These are phyloP conservation scores for Candida pseudofarinosa DNA, from an alignment of 805 yeast genomes.

Conservation along the genomic window DNA sequence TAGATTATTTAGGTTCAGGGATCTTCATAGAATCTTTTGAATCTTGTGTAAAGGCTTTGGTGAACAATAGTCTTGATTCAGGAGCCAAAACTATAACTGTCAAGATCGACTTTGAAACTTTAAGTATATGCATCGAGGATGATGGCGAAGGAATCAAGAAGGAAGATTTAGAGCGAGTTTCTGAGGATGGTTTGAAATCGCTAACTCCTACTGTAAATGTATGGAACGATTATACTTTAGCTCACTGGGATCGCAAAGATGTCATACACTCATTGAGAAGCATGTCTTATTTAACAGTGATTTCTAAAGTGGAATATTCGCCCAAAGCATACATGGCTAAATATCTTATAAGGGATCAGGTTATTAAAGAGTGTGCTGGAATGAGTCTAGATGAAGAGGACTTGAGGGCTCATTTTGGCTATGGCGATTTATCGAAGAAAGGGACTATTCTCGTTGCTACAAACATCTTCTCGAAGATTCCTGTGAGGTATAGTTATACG, in stretches of 20 bases:
- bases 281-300: slow-evolving; percentile 42
- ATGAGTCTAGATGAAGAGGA: background rate
- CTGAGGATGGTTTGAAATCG: background rate
- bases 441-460: slow-evolving; percentile 40
- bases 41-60: slow-evolving; percentile 45
- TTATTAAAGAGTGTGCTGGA: background rate
- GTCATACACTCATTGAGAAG: slow-evolving; percentile 47
- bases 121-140: slow-evolving; percentile 49
- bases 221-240: background rate
- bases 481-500: slow-evolving; percentile 34
- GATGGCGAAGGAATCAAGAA: slow-evolving; percentile 64
- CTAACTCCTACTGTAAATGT: background rate
- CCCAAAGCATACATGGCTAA: background rate
- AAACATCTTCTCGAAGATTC: slow-evolving; percentile 40
- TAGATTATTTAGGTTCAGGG: slow-evolving; percentile 25
- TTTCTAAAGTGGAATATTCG: slow-evolving; percentile 32
- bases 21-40: slow-evolving; percentile 28
- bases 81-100: slow-evolving; percentile 38
- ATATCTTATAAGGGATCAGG: background rate
- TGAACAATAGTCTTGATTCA: slow-evolving; percentile 57
- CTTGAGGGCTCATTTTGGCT: slow-evolving; percentile 1
- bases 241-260: background rate
- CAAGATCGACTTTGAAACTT: slow-evolving; percentile 24
- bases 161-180: slow-evolving; percentile 38
- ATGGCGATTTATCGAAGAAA: slow-evolving; percentile 2